A percentile compares a stretch with the other conserved stretches of the same genome.
Conservation (phyloP, 176 grass and related monocot genomes). For the Phoenix dactylifera region DNA sequence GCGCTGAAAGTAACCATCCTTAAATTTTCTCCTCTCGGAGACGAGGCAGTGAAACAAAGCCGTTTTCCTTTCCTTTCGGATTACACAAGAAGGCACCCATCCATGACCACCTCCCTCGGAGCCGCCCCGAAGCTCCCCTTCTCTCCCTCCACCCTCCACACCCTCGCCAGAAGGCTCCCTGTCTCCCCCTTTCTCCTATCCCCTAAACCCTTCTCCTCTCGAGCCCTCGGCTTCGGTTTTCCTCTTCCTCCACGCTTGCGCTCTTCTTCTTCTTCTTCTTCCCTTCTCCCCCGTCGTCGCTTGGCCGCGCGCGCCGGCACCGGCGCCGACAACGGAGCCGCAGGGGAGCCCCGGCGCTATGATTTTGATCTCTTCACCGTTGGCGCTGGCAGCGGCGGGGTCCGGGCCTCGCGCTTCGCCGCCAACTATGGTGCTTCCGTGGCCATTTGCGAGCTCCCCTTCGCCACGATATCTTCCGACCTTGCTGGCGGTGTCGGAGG, state of each 20-base stretch:
- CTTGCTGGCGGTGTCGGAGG: constrained; percentile 63
- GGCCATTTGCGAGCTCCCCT: constrained; percentile 87
- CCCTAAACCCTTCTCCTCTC: too few relatives aligned
- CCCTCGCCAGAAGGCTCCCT: not conserved
- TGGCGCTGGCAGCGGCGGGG: constrained; percentile 85
- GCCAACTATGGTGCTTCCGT: constrained; percentile 61
- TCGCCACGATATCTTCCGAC: constrained; percentile 64
- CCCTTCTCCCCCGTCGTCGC: constrained; percentile 14
- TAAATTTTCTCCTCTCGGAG: too few relatives aligned
- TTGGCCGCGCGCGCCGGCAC: constrained; percentile 17
- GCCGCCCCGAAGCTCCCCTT: constrained; percentile 40
- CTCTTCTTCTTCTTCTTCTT: too few relatives aligned
- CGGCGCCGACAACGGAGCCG: constrained; percentile 19
- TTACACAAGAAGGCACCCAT: too few relatives aligned
- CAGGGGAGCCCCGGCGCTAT: constrained; percentile 16
- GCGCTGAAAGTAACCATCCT: too few relatives aligned
- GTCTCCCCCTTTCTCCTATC: constrained; percentile 10
- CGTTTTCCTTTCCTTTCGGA: too few relatives aligned
- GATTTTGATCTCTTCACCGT: constrained; percentile 93
- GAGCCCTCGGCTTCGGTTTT: constrained; percentile 7
- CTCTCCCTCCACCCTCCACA: constrained; percentile 37
- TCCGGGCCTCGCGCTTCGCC: constrained; percentile 82
- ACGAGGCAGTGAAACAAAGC: too few relatives aligned
- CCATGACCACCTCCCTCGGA: constrained; percentile 33
- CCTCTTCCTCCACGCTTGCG: constrained; percentile 16